Conservation (phyloP, 1,139 yeast species). For the Diutina catenulata region DNA sequence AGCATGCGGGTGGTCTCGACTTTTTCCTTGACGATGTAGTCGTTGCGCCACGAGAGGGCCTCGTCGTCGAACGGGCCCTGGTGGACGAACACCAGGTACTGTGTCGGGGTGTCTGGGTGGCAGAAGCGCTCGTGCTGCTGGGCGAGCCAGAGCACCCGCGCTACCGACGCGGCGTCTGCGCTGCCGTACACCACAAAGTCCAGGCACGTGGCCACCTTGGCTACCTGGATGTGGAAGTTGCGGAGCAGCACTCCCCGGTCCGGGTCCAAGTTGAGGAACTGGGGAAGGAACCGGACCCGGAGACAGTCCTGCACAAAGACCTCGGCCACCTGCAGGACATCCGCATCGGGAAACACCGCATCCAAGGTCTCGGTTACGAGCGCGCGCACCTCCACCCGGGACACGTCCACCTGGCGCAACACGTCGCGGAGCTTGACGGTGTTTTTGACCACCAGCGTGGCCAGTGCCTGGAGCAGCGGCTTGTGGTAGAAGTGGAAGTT, state of each 20-base stretch:
- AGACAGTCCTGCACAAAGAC: slow-evolving; percentile 32
- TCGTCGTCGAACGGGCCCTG: not conserved
- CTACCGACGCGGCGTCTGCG: slow-evolving; percentile 29
- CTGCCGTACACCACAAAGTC: slow-evolving; percentile 51
- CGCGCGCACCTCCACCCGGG: slow-evolving; percentile 5
- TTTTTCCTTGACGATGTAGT: slow-evolving; percentile 62
- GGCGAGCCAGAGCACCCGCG: slow-evolving; percentile 43
- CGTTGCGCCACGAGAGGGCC: slow-evolving; percentile 47
- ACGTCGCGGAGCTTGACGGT: not conserved
- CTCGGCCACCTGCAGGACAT: slow-evolving; percentile 11
- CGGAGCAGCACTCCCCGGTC: slow-evolving; percentile 57
- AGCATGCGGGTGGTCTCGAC: slow-evolving; percentile 79
- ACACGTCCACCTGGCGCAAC: slow-evolving; percentile 1
- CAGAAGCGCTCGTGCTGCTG: slow-evolving; percentile 18
- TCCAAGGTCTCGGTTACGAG: slow-evolving; percentile 13
- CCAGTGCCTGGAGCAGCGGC: not conserved
- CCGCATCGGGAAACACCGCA: slow-evolving; percentile 5
- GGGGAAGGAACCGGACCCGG: slow-evolving; percentile 33
- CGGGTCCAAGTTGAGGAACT: slow-evolving; percentile 50
- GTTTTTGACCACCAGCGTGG: not conserved
- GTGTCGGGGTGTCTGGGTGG: not conserved
- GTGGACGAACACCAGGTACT: not conserved
- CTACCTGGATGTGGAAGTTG: slow-evolving; percentile 67
- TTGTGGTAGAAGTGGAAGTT: slow-evolving; percentile 1
- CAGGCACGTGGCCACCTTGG: slow-evolving; percentile 55